Conservation (phyloP, 139 green algal genomes). For the Coelastrella sp. region DNA sequence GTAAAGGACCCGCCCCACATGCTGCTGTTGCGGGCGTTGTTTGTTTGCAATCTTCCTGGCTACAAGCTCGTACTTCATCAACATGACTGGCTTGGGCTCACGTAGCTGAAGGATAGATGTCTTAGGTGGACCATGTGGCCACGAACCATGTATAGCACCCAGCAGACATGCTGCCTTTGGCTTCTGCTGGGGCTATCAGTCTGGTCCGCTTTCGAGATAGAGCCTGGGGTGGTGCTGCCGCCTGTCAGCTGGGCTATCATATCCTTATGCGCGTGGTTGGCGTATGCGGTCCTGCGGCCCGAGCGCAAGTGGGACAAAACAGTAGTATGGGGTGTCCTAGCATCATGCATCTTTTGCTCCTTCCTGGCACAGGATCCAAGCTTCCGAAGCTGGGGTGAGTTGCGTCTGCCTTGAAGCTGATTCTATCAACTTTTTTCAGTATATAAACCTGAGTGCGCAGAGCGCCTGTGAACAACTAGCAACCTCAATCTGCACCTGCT, state of each 20-base stretch:
- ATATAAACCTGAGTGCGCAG: no score
- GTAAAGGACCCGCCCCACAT: no score
- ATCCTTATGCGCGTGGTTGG: conserved; percentile 32
- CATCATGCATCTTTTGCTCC: not conserved
- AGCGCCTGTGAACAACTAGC: no score
- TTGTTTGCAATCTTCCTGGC: no score
- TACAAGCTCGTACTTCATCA: no score
- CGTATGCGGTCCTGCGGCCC: conserved; percentile 19
- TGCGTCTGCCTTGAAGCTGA: not conserved
- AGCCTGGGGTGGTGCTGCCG: not conserved
- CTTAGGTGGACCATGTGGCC: not conserved
- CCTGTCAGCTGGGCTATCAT: conserved; percentile 46
- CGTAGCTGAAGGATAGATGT: no score
- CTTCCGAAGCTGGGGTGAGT: conserved; percentile 42
- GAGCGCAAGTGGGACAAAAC: not conserved
- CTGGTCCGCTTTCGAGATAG: not conserved
- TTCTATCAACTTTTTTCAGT: no score
- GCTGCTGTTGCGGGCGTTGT: no score
- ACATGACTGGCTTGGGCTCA: no score
- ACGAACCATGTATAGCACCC: not conserved
- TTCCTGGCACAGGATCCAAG: conserved; percentile 10
- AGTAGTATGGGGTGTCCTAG: not conserved
- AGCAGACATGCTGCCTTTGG: not conserved
- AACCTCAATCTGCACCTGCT: not conserved
- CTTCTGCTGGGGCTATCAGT: conserved; percentile 3